Evolutionary conservation across 2,329 filamentous ascomycete genomes (phyloP), one percentile per base, ranked within the genome.

Genomic region (Cladosporium halotolerans): DNA sequence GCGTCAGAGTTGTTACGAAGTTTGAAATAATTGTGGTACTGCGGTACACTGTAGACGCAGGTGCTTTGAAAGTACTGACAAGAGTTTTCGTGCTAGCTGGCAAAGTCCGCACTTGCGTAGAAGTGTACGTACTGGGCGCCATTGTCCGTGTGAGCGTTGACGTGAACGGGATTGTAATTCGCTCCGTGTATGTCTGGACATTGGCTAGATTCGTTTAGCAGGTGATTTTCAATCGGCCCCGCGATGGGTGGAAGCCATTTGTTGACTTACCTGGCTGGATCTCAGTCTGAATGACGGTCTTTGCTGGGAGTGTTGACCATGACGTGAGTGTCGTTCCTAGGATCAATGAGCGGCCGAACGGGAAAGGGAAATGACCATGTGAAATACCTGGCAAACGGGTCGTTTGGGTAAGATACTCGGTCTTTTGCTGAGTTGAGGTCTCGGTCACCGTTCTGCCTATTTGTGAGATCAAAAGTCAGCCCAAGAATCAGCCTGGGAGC

Each of bases 231-330:
- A 9, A 36, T 9, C 7, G 23, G 23, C 23, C 5, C 23, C 5
- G 34, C 9, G n/a, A 36, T 36, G n/a, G 10, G 4, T 11, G 10
- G 34, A 36, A 36, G n/a, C 34, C 3, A 11, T 11, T 36, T 36
- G 10, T 9, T 36, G 34, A 42, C 47, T 51, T 10, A 51, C 47
- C 47, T 23, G 47, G 40, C 47, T 51, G 39, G 31, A 51, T 44
- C 18, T 51, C 31, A 4, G 47, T 51, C 9, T 51, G 31, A 5
- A 51, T 13, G 9, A 36, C 5, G 2, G 47, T 51, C 11, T 23
- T 19, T 10, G 47, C 39, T 31, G 47, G 39, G 1, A 51, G 16
- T 11, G 47, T 51, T 3, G 47, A 44, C 4, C 39, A 43, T 10
- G 47, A 51, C 19, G 47, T 51, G 16, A 44, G n/a, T 9, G 47